Base-by-base conservation (phyloP, 2,329 filamentous ascomycete species). In the Capronia americana region DNA sequence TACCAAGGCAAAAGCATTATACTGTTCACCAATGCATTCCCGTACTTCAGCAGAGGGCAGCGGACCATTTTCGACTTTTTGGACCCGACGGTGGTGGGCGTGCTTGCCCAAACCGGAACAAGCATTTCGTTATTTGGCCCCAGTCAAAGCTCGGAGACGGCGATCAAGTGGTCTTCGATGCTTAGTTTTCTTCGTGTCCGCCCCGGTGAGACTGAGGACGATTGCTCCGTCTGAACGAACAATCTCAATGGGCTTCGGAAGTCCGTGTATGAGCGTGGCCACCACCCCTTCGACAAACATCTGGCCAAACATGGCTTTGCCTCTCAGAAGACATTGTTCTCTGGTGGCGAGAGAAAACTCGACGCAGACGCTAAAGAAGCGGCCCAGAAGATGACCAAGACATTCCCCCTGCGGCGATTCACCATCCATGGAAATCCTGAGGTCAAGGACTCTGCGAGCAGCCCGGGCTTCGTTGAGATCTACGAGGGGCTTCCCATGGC, bases 401-500 rank as follows among this genome's bases (percentile, higher is more conserved):
- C 51, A 28, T 32, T 55, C 14, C 51, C 51, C 17, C 51, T 55
- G 17, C 51, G 23, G 5, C 23, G 51, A 4, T 55, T 55, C 14
- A 28, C 51, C 28, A 24, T 55, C 28, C 51, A 55, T 26, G 51
- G 51, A 1, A 26, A 55, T 14, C 24, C 51, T n/a, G 51, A 55
- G 12, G 7, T 48, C 44, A n/a, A 55, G 14, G n/a, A 32, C 6
- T 55, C 51, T n/a, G 51, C 17, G 14, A 32, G 24, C 23, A 32
- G 24, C n/a, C 11, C 28, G 12, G 51, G 51, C 24, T 32, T 26
- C 51, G 51, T 55, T n/a, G 28, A 55, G 24, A 28, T 55, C 51
- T 55, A 55, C 28, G 51, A 55, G 51, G 51, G 51, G 2, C 51
- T 55, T 12, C 51, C 51, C 17, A 7, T 55, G 51, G 23, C 51